A percentile compares a stretch with the other conserved stretches of the same genome.
phyloP scores from a whole-genome alignment of 352 stramenopile genomes.

The Pythium insidiosum region DNA sequence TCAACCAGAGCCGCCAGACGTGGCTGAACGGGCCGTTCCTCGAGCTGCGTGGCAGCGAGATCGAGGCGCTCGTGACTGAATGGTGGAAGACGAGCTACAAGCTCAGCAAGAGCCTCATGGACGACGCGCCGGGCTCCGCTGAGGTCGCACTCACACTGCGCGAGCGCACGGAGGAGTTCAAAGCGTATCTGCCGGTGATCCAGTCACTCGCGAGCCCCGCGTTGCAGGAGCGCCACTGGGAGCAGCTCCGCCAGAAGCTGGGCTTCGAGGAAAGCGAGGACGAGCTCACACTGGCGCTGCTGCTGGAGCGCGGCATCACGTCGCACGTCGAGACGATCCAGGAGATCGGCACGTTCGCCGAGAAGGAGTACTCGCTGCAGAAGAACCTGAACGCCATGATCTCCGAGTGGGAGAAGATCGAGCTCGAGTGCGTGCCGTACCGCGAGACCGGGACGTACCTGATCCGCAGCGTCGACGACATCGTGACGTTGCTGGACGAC shows the following conservation, averaged over 20 bases:
- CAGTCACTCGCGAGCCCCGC: constrained; percentile 87
- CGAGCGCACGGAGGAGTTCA: constrained; percentile 90
- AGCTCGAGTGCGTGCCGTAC: constrained; percentile 91
- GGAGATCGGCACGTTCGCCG: constrained; percentile 85
- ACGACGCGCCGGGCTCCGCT: constrained; percentile 81
- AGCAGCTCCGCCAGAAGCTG: constrained; percentile 83
- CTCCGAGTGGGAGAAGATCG: constrained; percentile 89
- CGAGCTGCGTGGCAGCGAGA: constrained; percentile 82
- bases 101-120: constrained; percentile 84
- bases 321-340: constrained; percentile 88
- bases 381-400: constrained; percentile 92
- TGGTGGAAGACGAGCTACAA: constrained; percentile 94
- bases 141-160: constrained; percentile 83
- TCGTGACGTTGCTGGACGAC: constrained; percentile 90
- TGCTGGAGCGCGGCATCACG: constrained; percentile 78
- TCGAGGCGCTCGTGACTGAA: constrained; percentile 86
- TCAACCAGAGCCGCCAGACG: constrained; percentile 85
- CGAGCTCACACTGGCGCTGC: constrained; percentile 73
- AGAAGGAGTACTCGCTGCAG: constrained; percentile 94
- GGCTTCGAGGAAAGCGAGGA: constrained; percentile 83
- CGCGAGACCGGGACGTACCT: constrained; percentile 91
- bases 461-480: constrained; percentile 82
- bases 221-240: constrained; percentile 91
- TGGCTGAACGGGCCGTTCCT: constrained; percentile 91
- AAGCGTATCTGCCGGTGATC: constrained; percentile 89